Evolutionary conservation across 2,329 filamentous ascomycete genomes (phyloP), one percentile per base, ranked within the genome.

Genomic region (Fusarium marasasianum): DNA sequence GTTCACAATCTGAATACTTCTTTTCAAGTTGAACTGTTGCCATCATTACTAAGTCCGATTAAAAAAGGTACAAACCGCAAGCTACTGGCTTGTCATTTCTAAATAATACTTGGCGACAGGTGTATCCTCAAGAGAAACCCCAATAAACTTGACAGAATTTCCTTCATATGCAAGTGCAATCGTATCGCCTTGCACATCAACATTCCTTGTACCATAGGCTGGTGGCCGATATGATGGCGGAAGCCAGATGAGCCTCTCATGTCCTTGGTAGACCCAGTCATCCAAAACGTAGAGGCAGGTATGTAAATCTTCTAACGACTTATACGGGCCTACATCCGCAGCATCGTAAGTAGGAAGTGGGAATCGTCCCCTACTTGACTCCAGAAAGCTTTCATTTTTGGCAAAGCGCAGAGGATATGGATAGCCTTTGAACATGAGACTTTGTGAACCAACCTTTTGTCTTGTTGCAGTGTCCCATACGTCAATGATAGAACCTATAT

Each of bases 351-450:
- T 20, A 12, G 38, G 38, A 22, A 22, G 2, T 22, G 38, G 20
- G 1, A 40, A 0, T 0, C 38, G 38, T 40, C 38, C 38, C 2
- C 20, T 40, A 2, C 4, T 8, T 22, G 20, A 40, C 8, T 40
- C 38, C 4, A 40, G 18, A 8, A 13, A 40, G 0, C 0, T 13
- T 1, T 22, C 38, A 1, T 5, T 13, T 4, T 13, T 0, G 12
- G 20, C 2, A 8, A 40, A 13, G 1, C 11, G 1, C 0, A 13
- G 20, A 40, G 18, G 2, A 22, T 0, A 8, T 12, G 0, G 1
- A 13, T 1, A 22, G 0, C 38, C 11, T 0, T 12, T 0, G 18
- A 22, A 8, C 11, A 1, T n/a, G n/a, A 40, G 20, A 3, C 8
- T 40, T 8, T 2, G 38, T 22, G 38, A 40, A 13, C 18, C 18